These are phyloP conservation scores for Zea mays DNA, from an alignment of 176 grass and related monocot genomes.

Conservation along the genomic window Zm-B73-REFERENCE-NAM-5.0 NC_050096.1:302390001-302390500, in stretches of 20 bases:
- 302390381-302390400: constrained; percentile 15
- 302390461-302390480: not conserved
- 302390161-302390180: constrained; percentile 80
- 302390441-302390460: constrained; percentile 26
- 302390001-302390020: constrained; percentile 55
- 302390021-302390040: constrained; percentile 36
- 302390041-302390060: constrained; percentile 59
- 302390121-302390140: constrained; percentile 82
- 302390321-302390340: constrained; percentile 15
- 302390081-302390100: constrained; percentile 37
- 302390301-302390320: constrained; percentile 38
- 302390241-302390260: constrained; percentile 37
- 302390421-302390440: constrained; percentile 18
- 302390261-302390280: constrained; percentile 35
- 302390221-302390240: constrained; percentile 62
- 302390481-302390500: constrained; percentile 21
- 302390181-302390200: constrained; percentile 67
- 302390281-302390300: constrained; percentile 35
- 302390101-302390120: constrained; percentile 89
- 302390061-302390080: constrained; percentile 47
- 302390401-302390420: constrained; percentile 39
- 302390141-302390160: constrained; percentile 83
- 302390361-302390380: constrained; percentile 31
- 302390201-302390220: constrained; percentile 88
- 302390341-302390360: constrained; percentile 41